Conservation (phyloP, 306 rosid genomes). For the Glycine soja region DNA sequence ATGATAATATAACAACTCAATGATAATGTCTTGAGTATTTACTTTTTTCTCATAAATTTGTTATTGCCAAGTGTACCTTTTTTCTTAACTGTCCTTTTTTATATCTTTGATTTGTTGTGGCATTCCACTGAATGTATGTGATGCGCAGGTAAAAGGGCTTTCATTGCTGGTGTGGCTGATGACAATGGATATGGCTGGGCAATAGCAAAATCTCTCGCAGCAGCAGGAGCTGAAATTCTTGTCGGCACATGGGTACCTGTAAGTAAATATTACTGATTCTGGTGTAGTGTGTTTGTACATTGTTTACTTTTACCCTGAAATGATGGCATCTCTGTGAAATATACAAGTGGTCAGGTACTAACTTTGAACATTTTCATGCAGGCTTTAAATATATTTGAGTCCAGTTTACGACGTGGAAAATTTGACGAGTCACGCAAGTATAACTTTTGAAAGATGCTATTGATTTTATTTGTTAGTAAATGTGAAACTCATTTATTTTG, state of each 20-base stretch:
- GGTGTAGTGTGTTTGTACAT: not conserved
- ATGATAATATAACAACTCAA: not conserved
- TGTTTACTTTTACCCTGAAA: not conserved
- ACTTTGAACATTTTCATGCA: slow-evolving; percentile 45
- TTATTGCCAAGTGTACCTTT: not conserved
- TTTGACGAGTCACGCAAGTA: slow-evolving; percentile 90
- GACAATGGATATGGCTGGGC: slow-evolving; percentile 99
- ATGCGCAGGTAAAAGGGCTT: slow-evolving; percentile 87
- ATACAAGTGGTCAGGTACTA: slow-evolving; percentile 39
- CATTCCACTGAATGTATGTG: slow-evolving; percentile 13
- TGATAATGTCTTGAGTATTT: not conserved
- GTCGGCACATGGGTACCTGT: slow-evolving; percentile 99
- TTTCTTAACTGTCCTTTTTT: not conserved
- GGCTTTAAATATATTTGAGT: slow-evolving; percentile 97
- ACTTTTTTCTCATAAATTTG: not conserved
- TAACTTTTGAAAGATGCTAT: slow-evolving; percentile 19
- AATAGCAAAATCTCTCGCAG: slow-evolving; percentile 99
- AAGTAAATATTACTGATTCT: slow-evolving; percentile 52
- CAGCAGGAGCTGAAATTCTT: slow-evolving; percentile 96
- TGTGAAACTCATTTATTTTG: slow-evolving; percentile 24
- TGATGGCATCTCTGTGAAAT: slow-evolving; percentile 29
- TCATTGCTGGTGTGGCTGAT: slow-evolving; percentile 96
- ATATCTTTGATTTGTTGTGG: not conserved
- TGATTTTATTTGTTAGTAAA: slow-evolving; percentile 10
- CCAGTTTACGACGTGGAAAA: slow-evolving; percentile 93